A percentile compares a stretch with the other conserved stretches of the same genome.
phyloP scores from a whole-genome alignment of 2,329 filamentous ascomycete species.

The Monosporascus cannonballus region DNA sequence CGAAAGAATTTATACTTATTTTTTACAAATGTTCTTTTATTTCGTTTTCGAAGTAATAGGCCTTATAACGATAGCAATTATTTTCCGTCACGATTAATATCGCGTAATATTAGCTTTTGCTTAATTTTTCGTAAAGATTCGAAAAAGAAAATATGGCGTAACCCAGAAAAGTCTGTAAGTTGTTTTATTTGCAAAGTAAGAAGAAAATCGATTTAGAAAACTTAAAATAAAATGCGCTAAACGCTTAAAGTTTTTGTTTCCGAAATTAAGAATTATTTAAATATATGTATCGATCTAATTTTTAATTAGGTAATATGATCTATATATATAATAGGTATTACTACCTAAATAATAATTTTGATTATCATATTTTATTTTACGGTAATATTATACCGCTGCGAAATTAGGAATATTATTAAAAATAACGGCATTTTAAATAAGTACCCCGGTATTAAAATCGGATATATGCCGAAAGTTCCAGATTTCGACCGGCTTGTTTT shows the following conservation, averaged over 20 bases:
- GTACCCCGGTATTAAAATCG: not conserved
- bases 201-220: not conserved
- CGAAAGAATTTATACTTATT: no score
- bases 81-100: not conserved
- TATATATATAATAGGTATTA: conserved; percentile 1
- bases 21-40: no score
- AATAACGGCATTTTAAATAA: not conserved
- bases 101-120: not conserved
- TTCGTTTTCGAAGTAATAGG: no score
- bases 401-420: not conserved
- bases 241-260: not conserved
- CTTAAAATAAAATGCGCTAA: not conserved
- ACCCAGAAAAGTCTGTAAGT: not conserved
- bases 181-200: not conserved
- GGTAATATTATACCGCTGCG: not conserved
- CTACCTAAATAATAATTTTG: not conserved
- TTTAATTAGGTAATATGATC: not conserved
- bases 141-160: not conserved
- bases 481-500: not conserved
- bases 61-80: not conserved
- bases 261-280: not conserved
- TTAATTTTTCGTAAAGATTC: not conserved
- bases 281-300: not conserved
- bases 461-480: not conserved
- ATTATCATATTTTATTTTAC: not conserved